Percentiles rank a stretch among this genome's conserved stretches.
Evolutionary conservation across 139 green algal genomes (phyloP).

Genomic region (Trebouxia sp.): DNA sequence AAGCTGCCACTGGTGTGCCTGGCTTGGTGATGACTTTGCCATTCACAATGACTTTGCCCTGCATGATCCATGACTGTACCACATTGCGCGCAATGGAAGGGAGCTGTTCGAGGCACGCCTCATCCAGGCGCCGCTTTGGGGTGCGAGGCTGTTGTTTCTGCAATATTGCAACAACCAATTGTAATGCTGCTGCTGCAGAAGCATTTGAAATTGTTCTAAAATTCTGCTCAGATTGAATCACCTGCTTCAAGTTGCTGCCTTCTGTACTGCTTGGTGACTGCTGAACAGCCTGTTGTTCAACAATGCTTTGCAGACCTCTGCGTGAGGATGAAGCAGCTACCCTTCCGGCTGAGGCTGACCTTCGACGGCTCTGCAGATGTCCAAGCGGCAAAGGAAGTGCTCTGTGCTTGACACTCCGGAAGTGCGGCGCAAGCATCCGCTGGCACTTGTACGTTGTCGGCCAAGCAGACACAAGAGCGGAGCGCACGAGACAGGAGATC

Average conservation of each 20-base stretch:
- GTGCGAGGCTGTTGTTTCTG: slow-evolving; percentile 17
- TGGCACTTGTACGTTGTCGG: too few relatives aligned
- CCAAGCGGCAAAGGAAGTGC: too few relatives aligned
- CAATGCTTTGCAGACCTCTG: too few relatives aligned
- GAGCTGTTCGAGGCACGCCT: slow-evolving; percentile 72
- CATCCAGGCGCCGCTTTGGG: slow-evolving; percentile 76
- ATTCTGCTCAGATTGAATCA: neutral
- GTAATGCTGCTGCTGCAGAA: too few relatives aligned
- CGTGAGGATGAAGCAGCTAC: too few relatives aligned
- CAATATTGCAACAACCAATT: slow-evolving; percentile 22
- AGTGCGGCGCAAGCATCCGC: too few relatives aligned
- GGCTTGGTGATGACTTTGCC: slow-evolving; percentile 71
- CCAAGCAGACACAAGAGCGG: too few relatives aligned
- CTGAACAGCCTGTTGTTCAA: slow-evolving; percentile 30
- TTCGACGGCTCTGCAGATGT: too few relatives aligned
- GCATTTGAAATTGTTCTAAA: too few relatives aligned
- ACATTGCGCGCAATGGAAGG: slow-evolving; percentile 76
- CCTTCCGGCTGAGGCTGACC: too few relatives aligned
- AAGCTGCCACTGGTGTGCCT: slow-evolving; percentile 60
- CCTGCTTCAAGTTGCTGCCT: neutral
- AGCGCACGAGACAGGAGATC: too few relatives aligned
- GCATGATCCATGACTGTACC: slow-evolving; percentile 91
- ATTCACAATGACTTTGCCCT: slow-evolving; percentile 87
- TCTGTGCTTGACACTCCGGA: too few relatives aligned
- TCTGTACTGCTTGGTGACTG: slow-evolving; percentile 24